Percentiles rank a stretch among this genome's conserved stretches.
phyloP scores from a whole-genome alignment of 768 basidiomycete genomes.

The Collybiopsis confluens region DNA sequence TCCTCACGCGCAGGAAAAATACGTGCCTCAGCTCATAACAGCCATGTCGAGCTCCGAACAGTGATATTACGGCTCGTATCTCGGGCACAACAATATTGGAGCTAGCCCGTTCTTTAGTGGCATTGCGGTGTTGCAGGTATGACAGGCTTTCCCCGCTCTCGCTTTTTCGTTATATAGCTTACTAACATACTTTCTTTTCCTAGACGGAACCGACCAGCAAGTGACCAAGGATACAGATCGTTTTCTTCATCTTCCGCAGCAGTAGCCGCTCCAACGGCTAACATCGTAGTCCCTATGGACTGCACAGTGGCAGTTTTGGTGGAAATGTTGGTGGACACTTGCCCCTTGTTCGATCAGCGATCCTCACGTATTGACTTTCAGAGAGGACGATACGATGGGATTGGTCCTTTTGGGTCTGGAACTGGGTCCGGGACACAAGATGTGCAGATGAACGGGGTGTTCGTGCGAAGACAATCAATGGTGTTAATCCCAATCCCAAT shows the following conservation, averaged over 20 bases:
- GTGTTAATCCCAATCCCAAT: no score
- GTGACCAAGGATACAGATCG: constrained; percentile 72
- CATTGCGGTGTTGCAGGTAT: constrained; percentile 86
- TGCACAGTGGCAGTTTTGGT: no score
- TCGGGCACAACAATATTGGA: constrained; percentile 75
- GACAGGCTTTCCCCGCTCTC: no score
- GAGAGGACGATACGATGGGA: constrained; percentile 82
- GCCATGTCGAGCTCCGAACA: constrained; percentile 32
- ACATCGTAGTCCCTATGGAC: no score
- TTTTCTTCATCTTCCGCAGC: no score
- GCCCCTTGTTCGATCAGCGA: constrained; percentile 90
- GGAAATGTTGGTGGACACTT: no score
- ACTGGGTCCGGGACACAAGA: no score
- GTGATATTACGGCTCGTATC: constrained; percentile 68
- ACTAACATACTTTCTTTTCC: no score
- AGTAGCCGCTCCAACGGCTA: no score
- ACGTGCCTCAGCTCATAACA: neutral
- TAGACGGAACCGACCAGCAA: constrained; percentile 84
- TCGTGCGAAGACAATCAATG: no score
- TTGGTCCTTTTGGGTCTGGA: constrained; percentile 61
- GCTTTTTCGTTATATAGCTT: no score
- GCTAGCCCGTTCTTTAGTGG: constrained; percentile 84
- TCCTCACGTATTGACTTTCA: constrained; percentile 77
- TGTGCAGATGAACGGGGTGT: constrained; percentile 64
- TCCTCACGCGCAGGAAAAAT: no score